Percentiles rank a stretch among this genome's conserved stretches.
phyloP scores from a whole-genome alignment of 331 rosid genomes.

The Arachis monticola region DNA sequence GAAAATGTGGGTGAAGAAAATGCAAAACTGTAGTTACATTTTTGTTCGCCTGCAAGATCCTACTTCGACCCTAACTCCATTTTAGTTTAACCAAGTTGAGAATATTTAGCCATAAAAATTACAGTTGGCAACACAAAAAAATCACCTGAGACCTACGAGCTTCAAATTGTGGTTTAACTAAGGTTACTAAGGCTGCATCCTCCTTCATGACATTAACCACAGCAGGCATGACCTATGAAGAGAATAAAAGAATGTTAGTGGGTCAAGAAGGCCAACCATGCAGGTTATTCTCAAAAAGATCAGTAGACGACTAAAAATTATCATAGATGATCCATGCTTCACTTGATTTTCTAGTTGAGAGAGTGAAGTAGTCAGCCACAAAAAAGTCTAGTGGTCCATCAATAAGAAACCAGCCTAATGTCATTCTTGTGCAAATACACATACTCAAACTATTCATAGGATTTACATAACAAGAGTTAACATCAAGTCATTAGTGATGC shows the following conservation, averaged over 20 bases:
- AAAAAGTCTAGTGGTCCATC: conserved; percentile 4
- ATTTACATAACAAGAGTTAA: not conserved
- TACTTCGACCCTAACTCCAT: conserved; percentile 3
- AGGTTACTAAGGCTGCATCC: conserved; percentile 71
- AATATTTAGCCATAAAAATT: not conserved
- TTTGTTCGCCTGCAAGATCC: not conserved
- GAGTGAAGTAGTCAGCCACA: not conserved
- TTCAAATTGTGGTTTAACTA: conserved; percentile 97
- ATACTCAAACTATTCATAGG: not conserved
- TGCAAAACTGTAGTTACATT: not conserved
- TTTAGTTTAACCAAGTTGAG: conserved; percentile 5
- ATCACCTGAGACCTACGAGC: conserved; percentile 86
- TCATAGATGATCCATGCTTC: not conserved
- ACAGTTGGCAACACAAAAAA: not conserved
- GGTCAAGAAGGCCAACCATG: conserved; percentile 1
- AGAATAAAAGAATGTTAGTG: not conserved
- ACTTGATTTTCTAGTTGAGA: not conserved
- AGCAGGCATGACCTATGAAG: conserved; percentile 92
- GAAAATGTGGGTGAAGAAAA: not conserved
- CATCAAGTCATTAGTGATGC: too few species aligned
- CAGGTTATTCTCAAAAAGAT: not conserved
- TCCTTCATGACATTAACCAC: conserved; percentile 84
- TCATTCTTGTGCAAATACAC: not conserved
- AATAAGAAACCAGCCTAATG: not conserved
- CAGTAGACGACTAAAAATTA: conserved; percentile 20